Conservation (phyloP, 1,284 basidiomycete genomes). For the Xanthoconium separans region DNA sequence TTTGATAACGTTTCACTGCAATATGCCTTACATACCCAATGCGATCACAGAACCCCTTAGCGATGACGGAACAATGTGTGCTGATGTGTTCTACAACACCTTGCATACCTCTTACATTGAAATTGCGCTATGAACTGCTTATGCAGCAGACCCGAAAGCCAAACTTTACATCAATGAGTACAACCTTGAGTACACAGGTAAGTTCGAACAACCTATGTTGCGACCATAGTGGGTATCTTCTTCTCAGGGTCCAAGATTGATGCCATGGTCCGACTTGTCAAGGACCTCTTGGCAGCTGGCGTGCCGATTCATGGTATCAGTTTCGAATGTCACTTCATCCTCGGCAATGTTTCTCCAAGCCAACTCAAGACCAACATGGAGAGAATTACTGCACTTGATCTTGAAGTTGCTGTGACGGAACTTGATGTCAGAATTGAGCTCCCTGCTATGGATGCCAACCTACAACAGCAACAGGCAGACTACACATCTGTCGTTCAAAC, state of each 20-base stretch:
- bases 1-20: not conserved
- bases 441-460: conserved; percentile 45
- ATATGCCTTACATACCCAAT: not conserved
- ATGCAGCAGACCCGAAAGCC: conserved; percentile 14
- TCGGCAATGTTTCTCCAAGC: conserved; percentile 43
- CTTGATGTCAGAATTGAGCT: conserved; percentile 54
- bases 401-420: conserved; percentile 57
- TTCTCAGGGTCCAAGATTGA: conserved; percentile 19
- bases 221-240: not conserved
- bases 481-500: conserved; percentile 11
- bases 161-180: conserved; percentile 26
- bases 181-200: conserved; percentile 16
- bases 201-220: not conserved
- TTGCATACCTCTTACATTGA: conserved; percentile 16
- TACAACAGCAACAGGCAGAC: conserved; percentile 45
- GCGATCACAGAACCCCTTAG: conserved; percentile 14
- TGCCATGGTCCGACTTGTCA: conserved; percentile 21
- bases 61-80: conserved; percentile 16
- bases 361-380: conserved; percentile 42
- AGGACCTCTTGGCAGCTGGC: conserved; percentile 11
- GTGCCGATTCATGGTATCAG: conserved; percentile 19
- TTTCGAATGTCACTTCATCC: conserved; percentile 44
- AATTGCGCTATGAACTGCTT: conserved; percentile 15
- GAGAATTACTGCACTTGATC: conserved; percentile 47
- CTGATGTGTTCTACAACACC: conserved; percentile 15